Evolutionary conservation across 2,329 filamentous ascomycete species (phyloP), one percentile per base, ranked within the genome.

Genomic region (Exserohilum turcica): DNA sequence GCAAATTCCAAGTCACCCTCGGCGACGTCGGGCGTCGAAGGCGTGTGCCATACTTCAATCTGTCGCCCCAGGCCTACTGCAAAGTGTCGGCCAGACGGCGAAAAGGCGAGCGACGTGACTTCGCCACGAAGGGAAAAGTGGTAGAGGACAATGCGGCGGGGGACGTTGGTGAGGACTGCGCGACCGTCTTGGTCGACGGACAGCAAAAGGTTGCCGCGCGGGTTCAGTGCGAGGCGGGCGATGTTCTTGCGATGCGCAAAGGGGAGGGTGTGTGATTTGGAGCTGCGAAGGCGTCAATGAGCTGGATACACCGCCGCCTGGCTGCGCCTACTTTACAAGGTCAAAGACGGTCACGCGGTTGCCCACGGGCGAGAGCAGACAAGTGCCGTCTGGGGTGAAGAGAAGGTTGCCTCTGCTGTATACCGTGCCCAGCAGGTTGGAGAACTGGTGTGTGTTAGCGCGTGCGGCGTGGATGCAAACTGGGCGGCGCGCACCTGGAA

Each of bases 321-420:
- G n/a, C 3, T 8, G 2, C 2, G 70, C 83, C 68, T 84, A 96
- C 92, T 97, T 92, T 68, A 97, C 89, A 39, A 99, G 82, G 74
- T 99, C 93, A 76, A 99, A 99, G 47, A 97, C 89, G 1, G 93
- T 91, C 57, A 99, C 92, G 72, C 92, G 84, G 78, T 97, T 99
- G 73, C 94, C 94, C 47, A 99, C 94, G 6, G 94, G 95, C 38
- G 94, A 99, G 70, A 95, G 90, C 62, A 99, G 84, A 78, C 91
- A 93, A 68, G 91, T 94, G 73, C 95, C 95, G 84, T 99, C 93
- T 57, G 92, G 91, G 68, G 91, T 95, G 81, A 95, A 99, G 73
- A 97, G 84, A 70, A 99, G 85, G 76, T 97, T 99, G 78, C 95
- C 94, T 84, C 92, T 91, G 80, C 92, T 91, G 82, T 97, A 99